Conservation (phyloP, 139 green algal species). For the Spirogloea muscicola region DNA sequence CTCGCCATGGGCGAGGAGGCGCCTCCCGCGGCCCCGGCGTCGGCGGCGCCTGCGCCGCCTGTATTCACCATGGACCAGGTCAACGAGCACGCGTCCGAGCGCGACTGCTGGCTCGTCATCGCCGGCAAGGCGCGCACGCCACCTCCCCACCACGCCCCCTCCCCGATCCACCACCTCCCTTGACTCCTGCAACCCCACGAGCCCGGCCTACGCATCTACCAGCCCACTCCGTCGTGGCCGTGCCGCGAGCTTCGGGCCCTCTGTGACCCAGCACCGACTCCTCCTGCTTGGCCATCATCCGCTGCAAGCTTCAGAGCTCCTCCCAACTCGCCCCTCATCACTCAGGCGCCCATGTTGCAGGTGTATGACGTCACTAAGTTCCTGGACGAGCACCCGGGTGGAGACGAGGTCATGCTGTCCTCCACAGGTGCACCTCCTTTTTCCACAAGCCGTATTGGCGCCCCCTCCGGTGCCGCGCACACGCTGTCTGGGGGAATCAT, state of each 20-base stretch:
- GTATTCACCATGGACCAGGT: neutral
- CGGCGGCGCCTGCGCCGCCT: no score
- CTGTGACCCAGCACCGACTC: neutral
- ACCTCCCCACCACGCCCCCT: neutral
- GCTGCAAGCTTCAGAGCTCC: no score
- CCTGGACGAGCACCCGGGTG: conserved; percentile 64
- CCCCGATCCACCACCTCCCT: neutral
- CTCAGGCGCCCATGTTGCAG: neutral
- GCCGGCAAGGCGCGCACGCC: conserved; percentile 49
- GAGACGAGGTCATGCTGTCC: conserved; percentile 60
- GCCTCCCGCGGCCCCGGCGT: no score
- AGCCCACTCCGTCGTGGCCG: neutral
- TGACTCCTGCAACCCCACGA: neutral
- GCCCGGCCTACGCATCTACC: neutral
- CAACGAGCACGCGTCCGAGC: conserved; percentile 34
- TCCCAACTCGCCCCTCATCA: no score
- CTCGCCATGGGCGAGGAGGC: no score
- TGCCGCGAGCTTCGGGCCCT: neutral
- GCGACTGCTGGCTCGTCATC: conserved; percentile 61
- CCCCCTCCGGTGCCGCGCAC: no score
- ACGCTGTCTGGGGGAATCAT: no score
- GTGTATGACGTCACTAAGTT: conserved; percentile 65
- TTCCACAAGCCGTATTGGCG: no score
- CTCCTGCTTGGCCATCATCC: neutral
- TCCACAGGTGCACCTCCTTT: conserved; percentile 45